Percentiles rank a stretch among this genome's conserved stretches.
Evolutionary conservation across 1,284 basidiomycete genomes (phyloP).

Genomic region (Heterobasidion irregulare): DNA sequence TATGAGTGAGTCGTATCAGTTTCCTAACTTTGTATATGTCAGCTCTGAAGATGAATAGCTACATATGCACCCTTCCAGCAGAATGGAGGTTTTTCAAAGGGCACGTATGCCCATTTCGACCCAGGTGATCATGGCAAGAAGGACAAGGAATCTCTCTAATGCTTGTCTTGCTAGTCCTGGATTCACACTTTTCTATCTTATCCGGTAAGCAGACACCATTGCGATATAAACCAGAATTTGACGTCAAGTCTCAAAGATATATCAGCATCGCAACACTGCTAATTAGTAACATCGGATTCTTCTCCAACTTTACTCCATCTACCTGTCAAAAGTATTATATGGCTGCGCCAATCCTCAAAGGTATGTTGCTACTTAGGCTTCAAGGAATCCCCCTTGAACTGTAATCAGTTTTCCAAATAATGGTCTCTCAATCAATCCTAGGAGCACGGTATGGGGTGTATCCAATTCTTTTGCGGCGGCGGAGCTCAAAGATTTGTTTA

Average conservation of each 20-base stretch:
- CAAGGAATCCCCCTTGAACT: background rate
- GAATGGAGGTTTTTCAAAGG: conserved; percentile 31
- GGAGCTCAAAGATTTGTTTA: background rate
- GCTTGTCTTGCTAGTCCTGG: background rate
- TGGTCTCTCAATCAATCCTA: conserved; percentile 10
- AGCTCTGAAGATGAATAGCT: conserved; percentile 17
- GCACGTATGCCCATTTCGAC: conserved; percentile 14
- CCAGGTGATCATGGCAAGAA: background rate
- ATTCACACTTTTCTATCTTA: conserved; percentile 26
- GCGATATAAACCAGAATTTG: background rate
- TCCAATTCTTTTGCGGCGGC: conserved; percentile 6
- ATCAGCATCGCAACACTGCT: conserved; percentile 26
- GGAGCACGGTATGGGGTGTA: conserved; percentile 11
- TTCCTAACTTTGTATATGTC: no score
- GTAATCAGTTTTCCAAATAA: conserved; percentile 3
- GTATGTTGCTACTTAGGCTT: conserved; percentile 10
- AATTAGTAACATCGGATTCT: conserved; percentile 30
- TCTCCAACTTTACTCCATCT: conserved; percentile 20
- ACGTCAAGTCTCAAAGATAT: conserved; percentile 19
- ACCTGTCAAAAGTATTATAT: conserved; percentile 21
- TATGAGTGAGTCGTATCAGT: conserved; percentile 16
- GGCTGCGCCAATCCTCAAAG: conserved; percentile 25
- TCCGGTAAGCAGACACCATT: conserved; percentile 18
- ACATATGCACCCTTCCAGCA: conserved; percentile 30
- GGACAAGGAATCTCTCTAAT: no score